Evolutionary conservation across 2,329 filamentous ascomycete species (phyloP), one percentile per base, ranked within the genome.

Genomic region (Fusarium sp.): DNA sequence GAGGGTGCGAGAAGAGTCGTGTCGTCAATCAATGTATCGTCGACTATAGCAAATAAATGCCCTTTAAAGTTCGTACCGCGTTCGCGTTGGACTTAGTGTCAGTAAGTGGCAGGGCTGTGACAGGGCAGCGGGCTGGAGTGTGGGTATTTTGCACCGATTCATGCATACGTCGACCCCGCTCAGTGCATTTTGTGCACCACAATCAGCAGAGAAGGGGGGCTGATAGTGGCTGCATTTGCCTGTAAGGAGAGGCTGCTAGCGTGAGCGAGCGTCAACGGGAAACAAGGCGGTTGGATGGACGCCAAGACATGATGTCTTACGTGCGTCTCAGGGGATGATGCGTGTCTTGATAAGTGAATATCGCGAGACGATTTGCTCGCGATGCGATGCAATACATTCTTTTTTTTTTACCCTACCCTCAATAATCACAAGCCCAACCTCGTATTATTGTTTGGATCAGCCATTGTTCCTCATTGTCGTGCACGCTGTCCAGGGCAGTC

Each of bases 11-110:
- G 54, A 62, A 50, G 58, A 69, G 68, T 72, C 59, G 66, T 63
- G 73, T 75, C 71, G 73, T 72, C 65, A 70, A 67, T 67, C 60
- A 60, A 68, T 57, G 66, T 70, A 65, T 72, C 57, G 44, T 51
- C 51, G 53, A 62, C 59, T 69, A 57, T 56, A 69, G 60, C 60
- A 70, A 75, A 70, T 73, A 71, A 69, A 73, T 74, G 66, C 65
- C 70, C 65, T 73, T 71, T 75, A 76, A 71, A 66, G 61, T 72
- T 76, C 60, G 67, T 73, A 76, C 68, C 76, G 76, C 76, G 76
- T 78, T 77, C 76, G 76, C 76, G 76, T 78, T 71, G 65, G 60
- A 68, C 63, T 65, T 71, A 73, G 72, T 75, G 73, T 73, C 73
- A 64, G 60, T 68, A 68, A 73, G 70, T 75, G 73, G 73, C 70